Base-by-base conservation (phyloP, 2,329 filamentous ascomycete genomes). In the Chaetomiaceae sp. region DNA sequence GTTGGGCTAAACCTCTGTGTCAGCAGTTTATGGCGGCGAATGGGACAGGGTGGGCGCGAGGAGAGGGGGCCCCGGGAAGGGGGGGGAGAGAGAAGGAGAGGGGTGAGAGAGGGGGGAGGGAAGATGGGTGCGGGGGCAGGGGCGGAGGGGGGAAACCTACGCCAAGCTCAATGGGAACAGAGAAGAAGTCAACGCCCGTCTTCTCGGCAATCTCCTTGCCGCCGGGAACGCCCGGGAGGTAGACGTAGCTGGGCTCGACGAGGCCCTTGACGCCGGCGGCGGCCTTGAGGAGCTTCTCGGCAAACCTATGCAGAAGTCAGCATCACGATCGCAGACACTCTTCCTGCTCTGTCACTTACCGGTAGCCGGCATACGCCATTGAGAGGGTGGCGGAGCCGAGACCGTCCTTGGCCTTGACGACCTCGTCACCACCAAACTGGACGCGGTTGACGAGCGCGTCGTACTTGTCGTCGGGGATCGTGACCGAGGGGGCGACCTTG, bases 341-440 rank as follows among this genome's bases (percentile, higher is more conserved):
- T 19, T 23, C 4, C 5, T 22, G 3, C n/a, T 31, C 19, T 12
- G 2, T 6, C 14, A 17, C 79, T 62, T 75, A 91, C 87, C 90
- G 88, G 84, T 85, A 97, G 63, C 94, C 94, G 63, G 94, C 94
- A 71, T 91, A 89, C 63, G 88, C 88, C 88, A 91, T 91, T 73
- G 87, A 91, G 62, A 91, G 84, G 57, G 88, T 92, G 65, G 88
- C 88, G 59, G 87, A 91, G 63, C 88, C 88, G 65, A 85, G 84
- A 72, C 88, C 88, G 66, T 87, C 86, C 83, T 91, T 91, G 70
- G 88, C 88, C 79, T 91, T 81, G 73, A 91, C 88, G 61, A 92
- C 88, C 79, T 91, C 88, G 68, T 99, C 94, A 79, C 94, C 94
- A 71, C 94, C 94, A 65, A 96, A 97, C 75, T 99, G 94, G 54